Evolutionary conservation across 371 early-diverging fungal species (phyloP).

Genomic region (Circinella minor): DNA sequence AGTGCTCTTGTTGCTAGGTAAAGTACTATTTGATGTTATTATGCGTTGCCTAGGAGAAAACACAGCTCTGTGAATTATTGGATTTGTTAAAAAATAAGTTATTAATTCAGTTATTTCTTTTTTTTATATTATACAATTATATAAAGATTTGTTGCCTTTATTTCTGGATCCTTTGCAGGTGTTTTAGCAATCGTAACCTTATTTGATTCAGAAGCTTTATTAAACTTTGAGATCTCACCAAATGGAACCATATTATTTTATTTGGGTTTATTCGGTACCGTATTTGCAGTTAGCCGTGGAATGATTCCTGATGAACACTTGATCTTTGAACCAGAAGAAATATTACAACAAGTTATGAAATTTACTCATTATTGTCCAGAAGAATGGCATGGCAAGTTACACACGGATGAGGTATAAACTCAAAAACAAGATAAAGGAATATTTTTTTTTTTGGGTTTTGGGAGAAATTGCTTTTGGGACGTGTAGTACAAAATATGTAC

Average conservation of each 20-base stretch:
- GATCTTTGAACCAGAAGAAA: slow-evolving; percentile 80
- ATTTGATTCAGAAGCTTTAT: slow-evolving; percentile 85
- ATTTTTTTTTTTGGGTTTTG: too few species aligned
- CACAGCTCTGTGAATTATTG: too few species aligned
- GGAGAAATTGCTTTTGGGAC: too few species aligned
- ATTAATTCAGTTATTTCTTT: too few species aligned
- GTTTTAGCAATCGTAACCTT: slow-evolving; percentile 82
- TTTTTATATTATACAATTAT: background rate
- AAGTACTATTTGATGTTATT: background rate
- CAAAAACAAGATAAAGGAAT: too few species aligned
- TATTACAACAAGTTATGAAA: slow-evolving; percentile 78
- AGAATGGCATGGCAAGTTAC: slow-evolving; percentile 84
- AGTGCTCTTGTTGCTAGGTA: slow-evolving; percentile 80
- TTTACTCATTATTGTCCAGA: slow-evolving; percentile 91
- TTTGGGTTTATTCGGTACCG: slow-evolving; percentile 85
- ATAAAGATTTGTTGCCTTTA: slow-evolving; percentile 84
- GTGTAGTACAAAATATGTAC: background rate
- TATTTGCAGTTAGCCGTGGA: slow-evolving; percentile 82
- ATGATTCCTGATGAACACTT: slow-evolving; percentile 85
- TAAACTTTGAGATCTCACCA: slow-evolving; percentile 89
- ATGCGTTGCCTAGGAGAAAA: too few species aligned
- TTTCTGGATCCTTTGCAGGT: slow-evolving; percentile 90
- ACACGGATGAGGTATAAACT: slow-evolving; percentile 74
- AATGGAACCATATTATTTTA: slow-evolving; percentile 90
- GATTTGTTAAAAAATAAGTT: too few species aligned